Evolutionary conservation across 495 filamentous ascomycete genomes (phyloP).

Genomic region (Podospora fimiseda): DNA sequence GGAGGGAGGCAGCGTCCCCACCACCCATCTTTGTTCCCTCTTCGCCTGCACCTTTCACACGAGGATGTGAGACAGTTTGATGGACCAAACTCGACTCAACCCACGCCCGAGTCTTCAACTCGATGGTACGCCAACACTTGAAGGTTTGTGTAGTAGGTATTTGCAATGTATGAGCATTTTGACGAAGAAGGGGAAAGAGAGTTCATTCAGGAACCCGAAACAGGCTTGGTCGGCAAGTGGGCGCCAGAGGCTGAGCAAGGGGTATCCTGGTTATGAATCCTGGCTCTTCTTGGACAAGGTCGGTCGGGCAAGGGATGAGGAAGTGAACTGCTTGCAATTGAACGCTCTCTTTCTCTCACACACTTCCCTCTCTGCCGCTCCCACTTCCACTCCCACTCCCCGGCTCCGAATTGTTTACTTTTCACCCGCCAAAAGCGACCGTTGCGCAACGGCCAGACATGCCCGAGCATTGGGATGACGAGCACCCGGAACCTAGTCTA

Average conservation of each 20-base stretch:
- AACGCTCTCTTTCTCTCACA: neutral
- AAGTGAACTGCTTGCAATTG: too few species aligned
- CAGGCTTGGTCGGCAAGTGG: slow-evolving; percentile 6
- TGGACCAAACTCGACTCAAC: neutral
- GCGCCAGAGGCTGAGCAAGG: slow-evolving; percentile 11
- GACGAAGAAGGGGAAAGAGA: neutral
- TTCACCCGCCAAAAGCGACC: neutral
- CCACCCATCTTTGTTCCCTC: too few species aligned
- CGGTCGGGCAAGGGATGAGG: neutral
- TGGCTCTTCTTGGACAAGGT: neutral
- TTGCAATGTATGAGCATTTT: neutral
- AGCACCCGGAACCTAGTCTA: too few species aligned
- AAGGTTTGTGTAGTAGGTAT: too few species aligned
- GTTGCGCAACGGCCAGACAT: too few species aligned
- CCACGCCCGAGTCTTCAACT: neutral
- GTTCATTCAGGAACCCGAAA: slow-evolving; percentile 5
- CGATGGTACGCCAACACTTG: neutral
- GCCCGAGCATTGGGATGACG: neutral
- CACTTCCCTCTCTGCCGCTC: neutral
- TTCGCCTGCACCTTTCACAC: neutral
- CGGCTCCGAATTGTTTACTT: neutral
- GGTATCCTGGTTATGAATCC: slow-evolving; percentile 10
- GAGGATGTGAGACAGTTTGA: slow-evolving; percentile 1
- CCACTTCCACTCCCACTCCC: neutral
- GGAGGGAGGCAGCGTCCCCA: too few species aligned